phyloP scores from a whole-genome alignment of 768 basidiomycete genomes.

The Agrocybe chaxingu region DNA sequence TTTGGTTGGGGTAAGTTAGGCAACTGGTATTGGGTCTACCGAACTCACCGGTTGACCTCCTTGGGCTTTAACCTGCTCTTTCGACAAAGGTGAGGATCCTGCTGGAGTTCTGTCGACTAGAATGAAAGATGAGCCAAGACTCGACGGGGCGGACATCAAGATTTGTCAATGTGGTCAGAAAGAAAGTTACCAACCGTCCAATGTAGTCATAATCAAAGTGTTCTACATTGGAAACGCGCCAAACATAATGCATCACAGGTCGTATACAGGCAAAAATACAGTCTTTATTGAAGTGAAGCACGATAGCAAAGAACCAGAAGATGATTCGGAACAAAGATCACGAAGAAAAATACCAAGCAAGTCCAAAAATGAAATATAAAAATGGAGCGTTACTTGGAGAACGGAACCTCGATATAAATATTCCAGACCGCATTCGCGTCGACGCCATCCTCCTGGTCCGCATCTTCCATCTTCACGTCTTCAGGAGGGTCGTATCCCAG shows the following conservation, averaged over 20 bases:
- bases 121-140: conserved; percentile 47
- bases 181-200: no score
- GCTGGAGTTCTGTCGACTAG: conserved; percentile 30
- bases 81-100: neutral
- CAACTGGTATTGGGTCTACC: neutral
- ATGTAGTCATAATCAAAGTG: no score
- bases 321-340: no score
- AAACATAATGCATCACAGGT: no score
- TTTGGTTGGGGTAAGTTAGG: no score
- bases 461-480: neutral
- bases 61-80: neutral
- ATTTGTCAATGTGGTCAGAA: no score
- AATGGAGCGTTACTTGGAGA: neutral
- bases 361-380: no score
- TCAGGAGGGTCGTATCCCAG: conserved; percentile 11
- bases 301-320: no score
- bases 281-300: no score
- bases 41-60: neutral
- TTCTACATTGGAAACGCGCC: no score
- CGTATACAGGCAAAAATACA: no score
- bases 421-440: conserved; percentile 1
- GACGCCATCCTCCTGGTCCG: neutral
- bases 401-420: conserved; percentile 2
- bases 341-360: no score
- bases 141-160: conserved; percentile 24